These are phyloP conservation scores for Lablab purpureus DNA, from an alignment of 306 rosid genomes.

Conservation along the genomic window DNA sequence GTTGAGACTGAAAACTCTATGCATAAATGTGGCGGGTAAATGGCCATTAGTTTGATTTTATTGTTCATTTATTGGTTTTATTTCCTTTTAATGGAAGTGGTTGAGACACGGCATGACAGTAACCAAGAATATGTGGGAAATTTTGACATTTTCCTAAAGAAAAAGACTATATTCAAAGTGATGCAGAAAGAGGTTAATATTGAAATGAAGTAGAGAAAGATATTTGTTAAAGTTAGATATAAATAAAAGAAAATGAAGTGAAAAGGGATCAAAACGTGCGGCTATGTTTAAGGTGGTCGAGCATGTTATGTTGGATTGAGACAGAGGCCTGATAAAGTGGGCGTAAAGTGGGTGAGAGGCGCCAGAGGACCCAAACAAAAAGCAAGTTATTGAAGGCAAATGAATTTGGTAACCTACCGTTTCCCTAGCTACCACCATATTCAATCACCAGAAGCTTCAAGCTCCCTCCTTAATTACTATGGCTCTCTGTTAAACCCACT, in stretches of 20 bases:
- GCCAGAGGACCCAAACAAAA: slow-evolving; percentile 22
- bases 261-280: slow-evolving; percentile 39
- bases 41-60: slow-evolving; percentile 18
- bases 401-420: slow-evolving; percentile 56
- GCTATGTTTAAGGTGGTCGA: slow-evolving; percentile 30
- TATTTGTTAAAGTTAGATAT: not conserved
- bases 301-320: not conserved
- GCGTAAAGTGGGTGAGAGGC: slow-evolving; percentile 24
- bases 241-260: slow-evolving; percentile 26
- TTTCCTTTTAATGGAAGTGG: slow-evolving; percentile 49
- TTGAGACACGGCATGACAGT: slow-evolving; percentile 48
- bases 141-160: not conserved
- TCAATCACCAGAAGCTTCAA: not conserved
- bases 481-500: no score
- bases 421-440: slow-evolving; percentile 7
- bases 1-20: not conserved
- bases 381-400: slow-evolving; percentile 44
- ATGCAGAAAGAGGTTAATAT: not conserved
- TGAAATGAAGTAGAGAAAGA: not conserved
- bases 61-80: not conserved
- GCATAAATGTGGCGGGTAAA: slow-evolving; percentile 50
- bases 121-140: slow-evolving; percentile 16
- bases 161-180: no score
- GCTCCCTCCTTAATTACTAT: not conserved
- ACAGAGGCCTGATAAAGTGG: slow-evolving; percentile 30